Percentiles rank a stretch among this genome's conserved stretches.
Evolutionary conservation across 306 rosid genomes (phyloP).

Genomic region (Arachis hypogaea): DNA sequence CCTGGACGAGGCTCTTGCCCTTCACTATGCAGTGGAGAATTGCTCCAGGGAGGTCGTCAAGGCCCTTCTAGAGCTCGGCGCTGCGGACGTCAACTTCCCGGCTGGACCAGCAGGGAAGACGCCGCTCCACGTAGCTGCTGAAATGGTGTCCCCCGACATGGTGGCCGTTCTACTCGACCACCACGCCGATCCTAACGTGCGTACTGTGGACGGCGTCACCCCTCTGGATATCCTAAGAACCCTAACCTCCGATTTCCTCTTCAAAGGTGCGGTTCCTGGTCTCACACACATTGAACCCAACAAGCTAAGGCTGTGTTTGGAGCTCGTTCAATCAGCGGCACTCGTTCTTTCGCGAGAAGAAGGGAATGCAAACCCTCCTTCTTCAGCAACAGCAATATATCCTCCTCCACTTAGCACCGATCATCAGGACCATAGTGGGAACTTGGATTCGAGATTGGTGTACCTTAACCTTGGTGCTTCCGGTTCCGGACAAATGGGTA

Average conservation of each 20-base stretch:
- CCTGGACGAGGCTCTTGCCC: slow-evolving; percentile 88
- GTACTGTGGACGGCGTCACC: slow-evolving; percentile 80
- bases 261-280: slow-evolving; percentile 99
- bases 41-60: slow-evolving; percentile 95
- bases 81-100: slow-evolving; percentile 86
- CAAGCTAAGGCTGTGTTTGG: slow-evolving; percentile 86
- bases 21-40: slow-evolving; percentile 87
- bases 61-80: slow-evolving; percentile 90
- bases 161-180: slow-evolving; percentile 95
- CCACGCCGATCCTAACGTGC: slow-evolving; percentile 94
- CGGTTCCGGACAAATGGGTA: slow-evolving; percentile 48
- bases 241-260: slow-evolving; percentile 97
- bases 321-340: slow-evolving; percentile 95
- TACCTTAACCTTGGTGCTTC: slow-evolving; percentile 87
- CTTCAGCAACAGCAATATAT: slow-evolving; percentile 58
- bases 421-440: slow-evolving; percentile 47
- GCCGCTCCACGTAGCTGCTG: slow-evolving; percentile 83
- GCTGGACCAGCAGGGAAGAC: slow-evolving; percentile 81
- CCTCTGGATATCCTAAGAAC: slow-evolving; percentile 90
- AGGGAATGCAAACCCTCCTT: slow-evolving; percentile 57
- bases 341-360: slow-evolving; percentile 91
- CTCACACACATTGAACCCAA: slow-evolving; percentile 89
- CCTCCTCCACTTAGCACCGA: slow-evolving; percentile 64
- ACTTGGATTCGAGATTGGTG: slow-evolving; percentile 81
- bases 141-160: slow-evolving; percentile 98